Percentiles rank a stretch among this genome's conserved stretches.
phyloP scores from a whole-genome alignment of 805 yeast species.

The Wickerhamomyces ciferrii region DNA sequence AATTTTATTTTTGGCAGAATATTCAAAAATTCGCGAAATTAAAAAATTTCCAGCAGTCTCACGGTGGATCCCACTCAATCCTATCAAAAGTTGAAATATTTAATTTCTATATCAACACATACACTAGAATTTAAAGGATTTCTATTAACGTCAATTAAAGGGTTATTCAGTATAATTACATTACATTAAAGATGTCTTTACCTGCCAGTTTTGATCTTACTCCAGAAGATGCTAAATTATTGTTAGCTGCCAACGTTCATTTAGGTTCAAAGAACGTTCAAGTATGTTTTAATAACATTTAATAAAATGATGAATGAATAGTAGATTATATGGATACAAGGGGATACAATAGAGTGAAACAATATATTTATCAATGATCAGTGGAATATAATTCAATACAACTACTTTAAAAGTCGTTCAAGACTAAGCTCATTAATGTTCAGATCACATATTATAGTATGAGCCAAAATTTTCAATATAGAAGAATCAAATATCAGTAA shows the following conservation, averaged over 20 bases:
- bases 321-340: background rate
- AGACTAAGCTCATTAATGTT: too few species aligned
- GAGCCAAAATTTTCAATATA: too few species aligned
- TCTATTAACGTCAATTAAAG: background rate
- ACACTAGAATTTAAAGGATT: background rate
- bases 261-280: constrained; percentile 99
- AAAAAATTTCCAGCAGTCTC: background rate
- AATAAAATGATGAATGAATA: background rate
- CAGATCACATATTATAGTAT: too few species aligned
- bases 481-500: too few species aligned
- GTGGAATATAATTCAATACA: too few species aligned
- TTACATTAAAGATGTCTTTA: constrained; percentile 50
- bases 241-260: constrained; percentile 99
- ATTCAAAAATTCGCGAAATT: background rate
- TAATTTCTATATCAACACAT: background rate
- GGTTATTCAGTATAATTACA: background rate
- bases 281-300: constrained; percentile 52
- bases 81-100: constrained; percentile 1
- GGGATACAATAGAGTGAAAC: background rate
- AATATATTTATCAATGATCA: background rate
- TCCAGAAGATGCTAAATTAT: constrained; percentile 97
- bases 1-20: background rate
- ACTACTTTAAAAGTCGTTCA: too few species aligned
- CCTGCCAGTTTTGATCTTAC: constrained; percentile 90
- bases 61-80: background rate